Conservation (phyloP, 2,329 filamentous ascomycete species). For the Colletotrichum sublineola region DNA sequence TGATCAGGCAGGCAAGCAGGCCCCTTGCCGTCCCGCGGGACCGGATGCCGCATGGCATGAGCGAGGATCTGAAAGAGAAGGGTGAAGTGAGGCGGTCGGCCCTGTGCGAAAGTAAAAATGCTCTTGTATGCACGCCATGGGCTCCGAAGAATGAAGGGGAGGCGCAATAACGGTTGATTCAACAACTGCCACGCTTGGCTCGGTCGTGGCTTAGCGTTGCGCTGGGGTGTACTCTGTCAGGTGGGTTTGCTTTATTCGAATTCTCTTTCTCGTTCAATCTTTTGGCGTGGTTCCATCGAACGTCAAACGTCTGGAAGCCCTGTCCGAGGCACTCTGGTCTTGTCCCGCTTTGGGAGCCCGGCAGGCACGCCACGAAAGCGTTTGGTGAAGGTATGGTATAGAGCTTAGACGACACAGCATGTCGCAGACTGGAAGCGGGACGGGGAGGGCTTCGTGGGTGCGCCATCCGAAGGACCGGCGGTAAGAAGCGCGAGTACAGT, state of each 20-base stretch:
- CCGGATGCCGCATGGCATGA: slow-evolving; percentile 18
- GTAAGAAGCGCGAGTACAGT: not conserved
- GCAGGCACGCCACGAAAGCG: not conserved
- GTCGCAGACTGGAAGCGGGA: slow-evolving; percentile 6
- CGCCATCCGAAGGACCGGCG: slow-evolving; percentile 9
- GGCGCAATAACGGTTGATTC: slow-evolving; percentile 25
- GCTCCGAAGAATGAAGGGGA: slow-evolving; percentile 15
- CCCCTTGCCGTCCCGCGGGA: slow-evolving; percentile 24
- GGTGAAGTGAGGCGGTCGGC: slow-evolving; percentile 5
- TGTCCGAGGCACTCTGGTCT: slow-evolving; percentile 15
- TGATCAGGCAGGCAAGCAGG: slow-evolving; percentile 5
- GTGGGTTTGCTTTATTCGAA: not conserved
- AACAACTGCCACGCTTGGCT: slow-evolving; percentile 16
- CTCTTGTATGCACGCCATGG: slow-evolving; percentile 9
- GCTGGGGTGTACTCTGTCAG: not conserved
- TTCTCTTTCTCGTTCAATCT: not conserved
- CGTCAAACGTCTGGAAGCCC: not conserved
- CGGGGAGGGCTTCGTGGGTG: slow-evolving; percentile 4
- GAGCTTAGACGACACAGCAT: slow-evolving; percentile 2
- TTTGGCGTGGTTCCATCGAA: slow-evolving; percentile 1
- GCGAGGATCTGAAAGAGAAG: slow-evolving; percentile 12
- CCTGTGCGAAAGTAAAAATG: slow-evolving; percentile 33
- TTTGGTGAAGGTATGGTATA: not conserved
- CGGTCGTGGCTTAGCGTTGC: slow-evolving; percentile 15
- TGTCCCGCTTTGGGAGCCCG: not conserved